Percentiles rank a stretch among this genome's conserved stretches.
Conservation (phyloP, 108 stramenopile genomes). For the Poteriospumella lacustris region DNA sequence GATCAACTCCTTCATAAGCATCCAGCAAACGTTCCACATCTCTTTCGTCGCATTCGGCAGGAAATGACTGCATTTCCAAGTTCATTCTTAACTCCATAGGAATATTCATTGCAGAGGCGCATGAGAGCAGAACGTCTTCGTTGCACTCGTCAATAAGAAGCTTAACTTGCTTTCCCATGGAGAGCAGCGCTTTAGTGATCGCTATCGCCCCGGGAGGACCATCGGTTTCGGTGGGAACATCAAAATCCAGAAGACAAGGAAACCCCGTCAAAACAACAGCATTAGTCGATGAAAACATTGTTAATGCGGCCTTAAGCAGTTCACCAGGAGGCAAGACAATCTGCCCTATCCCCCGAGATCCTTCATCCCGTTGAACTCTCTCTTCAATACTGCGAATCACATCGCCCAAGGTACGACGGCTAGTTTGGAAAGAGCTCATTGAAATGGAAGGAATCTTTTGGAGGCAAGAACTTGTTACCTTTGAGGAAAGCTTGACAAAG, state of each 20-base stretch:
- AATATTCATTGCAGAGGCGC: conserved; percentile 15
- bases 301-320: conserved; percentile 43
- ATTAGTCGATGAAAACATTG: conserved; percentile 35
- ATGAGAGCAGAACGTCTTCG: conserved; percentile 38
- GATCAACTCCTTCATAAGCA: conserved; percentile 41
- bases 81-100: conserved; percentile 5
- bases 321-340: conserved; percentile 47
- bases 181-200: conserved; percentile 54
- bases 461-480: too few species aligned
- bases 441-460: too few species aligned
- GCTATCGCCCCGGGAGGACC: conserved; percentile 70
- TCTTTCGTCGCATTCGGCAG: conserved; percentile 26
- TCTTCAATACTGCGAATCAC: not conserved
- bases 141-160: conserved; percentile 71
- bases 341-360: conserved; percentile 1
- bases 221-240: conserved; percentile 75
- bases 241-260: conserved; percentile 64
- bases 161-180: conserved; percentile 53
- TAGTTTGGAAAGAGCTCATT: too few species aligned
- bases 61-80: conserved; percentile 54
- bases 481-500: too few species aligned
- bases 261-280: conserved; percentile 72
- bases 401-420: too few species aligned
- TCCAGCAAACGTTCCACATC: conserved; percentile 54
- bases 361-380: conserved; percentile 27